Evolutionary conservation across 2,329 filamentous ascomycete species (phyloP).

Genomic region (Leptographium procerum): DNA sequence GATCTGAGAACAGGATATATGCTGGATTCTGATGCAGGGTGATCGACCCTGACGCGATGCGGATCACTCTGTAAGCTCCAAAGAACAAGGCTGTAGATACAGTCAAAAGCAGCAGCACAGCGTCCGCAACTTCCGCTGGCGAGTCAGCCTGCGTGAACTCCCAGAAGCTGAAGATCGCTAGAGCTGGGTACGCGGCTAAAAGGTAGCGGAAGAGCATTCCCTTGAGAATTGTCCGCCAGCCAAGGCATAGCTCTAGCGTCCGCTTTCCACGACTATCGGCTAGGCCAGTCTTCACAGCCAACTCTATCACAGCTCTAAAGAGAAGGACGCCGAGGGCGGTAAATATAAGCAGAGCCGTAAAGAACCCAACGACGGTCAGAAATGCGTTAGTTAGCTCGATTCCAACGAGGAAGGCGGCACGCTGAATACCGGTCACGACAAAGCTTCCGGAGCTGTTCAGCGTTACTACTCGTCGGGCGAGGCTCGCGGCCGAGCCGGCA

Average conservation of each 20-base stretch:
- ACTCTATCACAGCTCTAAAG: constrained; percentile 65
- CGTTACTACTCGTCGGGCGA: constrained; percentile 42
- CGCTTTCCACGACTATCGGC: constrained; percentile 57
- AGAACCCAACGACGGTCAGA: constrained; percentile 71
- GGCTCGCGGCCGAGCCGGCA: constrained; percentile 14
- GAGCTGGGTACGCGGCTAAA: constrained; percentile 73
- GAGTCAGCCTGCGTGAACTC: constrained; percentile 70
- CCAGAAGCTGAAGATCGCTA: constrained; percentile 74
- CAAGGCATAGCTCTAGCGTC: constrained; percentile 64
- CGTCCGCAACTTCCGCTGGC: constrained; percentile 63
- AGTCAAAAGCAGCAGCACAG: constrained; percentile 66
- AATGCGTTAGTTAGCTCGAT: constrained; percentile 80
- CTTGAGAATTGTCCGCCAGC: constrained; percentile 74
- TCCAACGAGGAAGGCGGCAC: constrained; percentile 63
- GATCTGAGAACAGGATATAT: constrained; percentile 81
- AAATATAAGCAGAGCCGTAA: constrained; percentile 62
- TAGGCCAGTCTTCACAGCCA: constrained; percentile 55
- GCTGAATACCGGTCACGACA: constrained; percentile 60
- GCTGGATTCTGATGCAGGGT: constrained; percentile 80
- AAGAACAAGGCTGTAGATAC: constrained; percentile 61
- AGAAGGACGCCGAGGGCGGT: constrained; percentile 57
- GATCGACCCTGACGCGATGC: constrained; percentile 70
- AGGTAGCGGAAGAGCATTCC: constrained; percentile 74
- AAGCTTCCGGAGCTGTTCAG: constrained; percentile 27
- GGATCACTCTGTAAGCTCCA: constrained; percentile 71